Evolutionary conservation across 257 asterid species (phyloP).

Genomic region (Nicotiana paniculata): DNA sequence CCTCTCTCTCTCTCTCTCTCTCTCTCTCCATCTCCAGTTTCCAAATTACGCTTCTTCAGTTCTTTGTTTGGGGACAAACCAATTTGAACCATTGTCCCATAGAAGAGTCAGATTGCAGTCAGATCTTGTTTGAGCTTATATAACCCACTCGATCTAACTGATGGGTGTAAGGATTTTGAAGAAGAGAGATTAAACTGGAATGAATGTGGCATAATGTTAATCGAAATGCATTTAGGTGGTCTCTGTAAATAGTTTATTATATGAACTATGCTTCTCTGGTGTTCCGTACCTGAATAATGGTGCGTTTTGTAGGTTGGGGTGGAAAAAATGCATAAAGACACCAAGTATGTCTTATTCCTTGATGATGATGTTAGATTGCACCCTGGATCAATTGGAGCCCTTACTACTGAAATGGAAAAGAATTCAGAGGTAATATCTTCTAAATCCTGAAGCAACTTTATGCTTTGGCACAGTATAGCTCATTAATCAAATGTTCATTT

Average conservation of each 20-base stretch:
- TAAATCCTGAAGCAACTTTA: not conserved
- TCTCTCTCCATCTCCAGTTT: not conserved
- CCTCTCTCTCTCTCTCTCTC: not conserved
- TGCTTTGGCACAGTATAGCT: not conserved
- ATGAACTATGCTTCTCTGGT: not conserved
- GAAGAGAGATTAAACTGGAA: not conserved
- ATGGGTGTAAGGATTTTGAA: not conserved
- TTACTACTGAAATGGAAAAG: slow-evolving; percentile 88
- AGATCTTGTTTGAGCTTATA: not conserved
- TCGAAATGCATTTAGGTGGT: not conserved
- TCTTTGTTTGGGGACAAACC: not conserved
- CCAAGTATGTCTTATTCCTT: slow-evolving; percentile 84
- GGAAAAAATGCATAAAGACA: slow-evolving; percentile 86
- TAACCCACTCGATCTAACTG: not conserved
- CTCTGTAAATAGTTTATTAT: not conserved
- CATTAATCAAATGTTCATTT: slow-evolving; percentile 1
- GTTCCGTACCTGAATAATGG: not conserved
- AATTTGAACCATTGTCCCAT: not conserved
- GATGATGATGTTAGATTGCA: slow-evolving; percentile 98
- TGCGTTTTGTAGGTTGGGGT: slow-evolving; percentile 69
- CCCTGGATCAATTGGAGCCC: slow-evolving; percentile 98
- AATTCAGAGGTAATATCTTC: slow-evolving; percentile 64
- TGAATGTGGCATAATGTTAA: not conserved
- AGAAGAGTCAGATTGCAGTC: not conserved
- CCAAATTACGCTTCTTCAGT: not conserved